phyloP scores from a whole-genome alignment of 495 filamentous ascomycete species.

The Aspergillus bridgeri region DNA sequence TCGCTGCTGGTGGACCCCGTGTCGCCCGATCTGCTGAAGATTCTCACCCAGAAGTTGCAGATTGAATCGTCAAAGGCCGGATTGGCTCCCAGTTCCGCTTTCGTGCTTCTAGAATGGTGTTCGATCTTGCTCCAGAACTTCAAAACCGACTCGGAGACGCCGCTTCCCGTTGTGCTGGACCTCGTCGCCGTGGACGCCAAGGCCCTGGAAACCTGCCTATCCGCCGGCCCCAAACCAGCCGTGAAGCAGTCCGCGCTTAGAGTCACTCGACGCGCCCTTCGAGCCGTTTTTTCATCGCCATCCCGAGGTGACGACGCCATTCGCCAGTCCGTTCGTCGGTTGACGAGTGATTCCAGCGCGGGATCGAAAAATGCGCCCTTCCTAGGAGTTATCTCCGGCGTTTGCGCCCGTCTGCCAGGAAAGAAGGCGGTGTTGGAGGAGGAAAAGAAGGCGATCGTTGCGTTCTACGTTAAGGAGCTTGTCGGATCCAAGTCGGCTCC shows the following conservation, averaged over 20 bases:
- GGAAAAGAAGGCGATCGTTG: slow-evolving; percentile 65
- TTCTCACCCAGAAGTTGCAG: slow-evolving; percentile 55
- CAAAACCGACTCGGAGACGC: slow-evolving; percentile 46
- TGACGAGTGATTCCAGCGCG: slow-evolving; percentile 61
- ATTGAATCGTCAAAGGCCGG: slow-evolving; percentile 67
- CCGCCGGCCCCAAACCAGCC: slow-evolving; percentile 52
- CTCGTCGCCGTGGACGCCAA: slow-evolving; percentile 60
- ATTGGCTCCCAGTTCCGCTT: slow-evolving; percentile 74
- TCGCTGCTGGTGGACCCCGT: slow-evolving; percentile 55
- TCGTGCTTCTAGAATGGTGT: slow-evolving; percentile 90
- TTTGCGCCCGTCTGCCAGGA: slow-evolving; percentile 64
- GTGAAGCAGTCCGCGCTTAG: slow-evolving; percentile 65
- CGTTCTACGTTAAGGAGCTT: slow-evolving; percentile 82
- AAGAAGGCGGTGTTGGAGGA: slow-evolving; percentile 56
- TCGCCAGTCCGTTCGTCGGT: slow-evolving; percentile 56
- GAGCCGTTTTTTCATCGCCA: slow-evolving; percentile 60
- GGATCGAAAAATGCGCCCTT: slow-evolving; percentile 67
- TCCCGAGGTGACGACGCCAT: slow-evolving; percentile 56
- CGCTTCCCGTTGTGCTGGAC: slow-evolving; percentile 64
- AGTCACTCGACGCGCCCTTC: slow-evolving; percentile 68
- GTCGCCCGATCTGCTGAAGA: slow-evolving; percentile 49
- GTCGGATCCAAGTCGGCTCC: slow-evolving; percentile 72
- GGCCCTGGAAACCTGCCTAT: slow-evolving; percentile 72
- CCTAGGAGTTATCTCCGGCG: slow-evolving; percentile 81
- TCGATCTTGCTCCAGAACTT: slow-evolving; percentile 66